phyloP scores from a whole-genome alignment of 257 asterid genomes.

The Lavandula angustifolia region DNA sequence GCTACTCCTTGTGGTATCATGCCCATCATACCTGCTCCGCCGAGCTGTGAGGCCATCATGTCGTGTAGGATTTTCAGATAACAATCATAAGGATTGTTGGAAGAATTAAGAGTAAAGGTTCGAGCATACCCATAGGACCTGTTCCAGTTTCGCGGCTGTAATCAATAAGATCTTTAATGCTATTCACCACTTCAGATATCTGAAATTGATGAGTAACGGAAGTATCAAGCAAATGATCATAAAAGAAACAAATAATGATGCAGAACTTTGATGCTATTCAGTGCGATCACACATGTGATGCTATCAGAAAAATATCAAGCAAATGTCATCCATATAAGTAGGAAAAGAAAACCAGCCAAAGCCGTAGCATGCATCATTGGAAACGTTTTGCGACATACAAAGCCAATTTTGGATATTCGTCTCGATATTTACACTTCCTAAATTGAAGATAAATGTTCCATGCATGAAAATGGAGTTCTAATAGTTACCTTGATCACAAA shows the following conservation, averaged over 20 bases:
- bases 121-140: constrained; percentile 90
- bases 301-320: constrained; percentile 2
- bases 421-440: not conserved
- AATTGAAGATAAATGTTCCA: not conserved
- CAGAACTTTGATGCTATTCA: not conserved
- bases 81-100: no score
- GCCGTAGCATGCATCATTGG: constrained; percentile 1
- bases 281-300: not conserved
- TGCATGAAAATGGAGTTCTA: not conserved
- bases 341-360: not conserved
- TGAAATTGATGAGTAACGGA: constrained; percentile 43
- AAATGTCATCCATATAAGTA: constrained; percentile 5
- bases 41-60: constrained; percentile 78
- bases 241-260: not conserved
- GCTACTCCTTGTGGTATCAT: constrained; percentile 49
- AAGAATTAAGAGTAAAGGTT: constrained; percentile 13
- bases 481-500: not conserved
- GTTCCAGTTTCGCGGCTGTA: constrained; percentile 72
- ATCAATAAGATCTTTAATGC: constrained; percentile 93
- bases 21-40: constrained; percentile 60
- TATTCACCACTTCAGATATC: constrained; percentile 96
- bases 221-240: constrained; percentile 8
- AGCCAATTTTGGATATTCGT: not conserved
- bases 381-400: not conserved
- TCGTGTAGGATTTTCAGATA: constrained; percentile 54